These are phyloP conservation scores for Cunninghamia lanceolata DNA, from an alignment of 75 land plant genomes.

Conservation along the genomic window DNA sequence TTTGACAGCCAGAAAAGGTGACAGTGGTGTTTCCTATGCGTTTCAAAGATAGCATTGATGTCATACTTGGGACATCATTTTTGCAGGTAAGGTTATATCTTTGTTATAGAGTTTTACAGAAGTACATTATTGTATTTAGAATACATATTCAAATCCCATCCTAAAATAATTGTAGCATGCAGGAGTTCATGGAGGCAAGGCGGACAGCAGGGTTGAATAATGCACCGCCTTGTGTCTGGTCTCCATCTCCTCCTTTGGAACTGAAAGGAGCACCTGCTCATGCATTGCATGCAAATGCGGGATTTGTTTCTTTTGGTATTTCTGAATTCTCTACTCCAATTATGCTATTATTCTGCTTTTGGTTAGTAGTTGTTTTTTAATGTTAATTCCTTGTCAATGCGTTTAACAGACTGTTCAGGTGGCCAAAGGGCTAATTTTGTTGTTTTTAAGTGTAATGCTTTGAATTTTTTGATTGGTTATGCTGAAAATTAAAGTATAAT, in stretches of 20 bases:
- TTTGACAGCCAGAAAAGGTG: constrained; percentile 87
- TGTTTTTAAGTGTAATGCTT: background rate
- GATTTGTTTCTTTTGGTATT: constrained; percentile 96
- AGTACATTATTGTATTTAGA: background rate
- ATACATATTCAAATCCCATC: background rate
- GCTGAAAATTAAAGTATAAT: background rate
- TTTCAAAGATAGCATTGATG: constrained; percentile 86
- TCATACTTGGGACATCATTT: constrained; percentile 88
- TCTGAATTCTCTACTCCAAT: background rate
- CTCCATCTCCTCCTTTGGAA: constrained; percentile 77
- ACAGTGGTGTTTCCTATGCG: constrained; percentile 94
- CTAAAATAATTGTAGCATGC: constrained; percentile 2
- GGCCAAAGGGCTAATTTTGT: background rate
- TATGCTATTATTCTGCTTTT: background rate
- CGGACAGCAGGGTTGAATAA: constrained; percentile 78
- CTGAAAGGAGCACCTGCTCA: constrained; percentile 67
- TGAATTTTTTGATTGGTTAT: background rate
- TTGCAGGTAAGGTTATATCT: constrained; percentile 60
- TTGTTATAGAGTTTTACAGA: background rate
- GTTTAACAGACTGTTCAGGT: background rate
- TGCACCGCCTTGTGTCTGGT: constrained; percentile 90
- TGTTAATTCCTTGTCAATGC: background rate
- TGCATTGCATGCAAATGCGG: constrained; percentile 86
- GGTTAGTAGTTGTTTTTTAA: background rate
- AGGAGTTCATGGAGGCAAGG: constrained; percentile 98